These are phyloP conservation scores for Xanthoceras sorbifolium DNA, from an alignment of 345 rosid genomes.

Conservation along the genomic window DNA sequence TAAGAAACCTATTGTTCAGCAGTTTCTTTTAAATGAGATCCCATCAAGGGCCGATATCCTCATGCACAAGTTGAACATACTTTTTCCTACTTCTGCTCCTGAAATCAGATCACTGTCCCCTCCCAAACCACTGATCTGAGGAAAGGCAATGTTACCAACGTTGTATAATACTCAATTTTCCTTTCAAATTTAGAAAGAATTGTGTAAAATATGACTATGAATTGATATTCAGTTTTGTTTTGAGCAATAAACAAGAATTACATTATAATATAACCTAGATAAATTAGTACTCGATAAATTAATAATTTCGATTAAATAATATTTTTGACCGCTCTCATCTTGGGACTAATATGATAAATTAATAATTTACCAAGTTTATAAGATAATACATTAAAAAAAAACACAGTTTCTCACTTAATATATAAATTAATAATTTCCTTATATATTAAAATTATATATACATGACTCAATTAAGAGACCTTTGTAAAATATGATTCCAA, in stretches of 20 bases:
- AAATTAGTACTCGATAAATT: too few relatives aligned
- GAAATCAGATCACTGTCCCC: constrained; percentile 83
- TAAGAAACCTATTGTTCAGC: constrained; percentile 95
- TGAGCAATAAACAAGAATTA: not conserved
- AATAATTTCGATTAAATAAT: too few relatives aligned
- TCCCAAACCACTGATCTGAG: constrained; percentile 61
- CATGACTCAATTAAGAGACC: too few relatives aligned
- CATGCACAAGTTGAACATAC: constrained; percentile 87
- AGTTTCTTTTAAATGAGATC: constrained; percentile 88
- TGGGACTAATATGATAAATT: too few relatives aligned
- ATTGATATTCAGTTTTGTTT: not conserved
- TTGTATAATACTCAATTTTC: not conserved
- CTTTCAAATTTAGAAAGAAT: not conserved
- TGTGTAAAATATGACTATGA: not conserved
- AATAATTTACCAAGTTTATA: too few relatives aligned
- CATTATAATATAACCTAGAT: too few relatives aligned
- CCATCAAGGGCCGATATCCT: constrained; percentile 88
- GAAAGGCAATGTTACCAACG: constrained; percentile 22
- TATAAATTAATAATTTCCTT: too few relatives aligned
- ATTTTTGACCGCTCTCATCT: too few relatives aligned
- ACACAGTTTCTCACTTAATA: too few relatives aligned
- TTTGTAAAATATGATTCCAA: too few relatives aligned
- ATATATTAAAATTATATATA: too few relatives aligned
- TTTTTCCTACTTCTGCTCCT: constrained; percentile 93
- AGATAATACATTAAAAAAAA: too few relatives aligned